Base-by-base conservation (phyloP, 2,329 filamentous ascomycete genomes). In the Rugonectria rugulosa region DNA sequence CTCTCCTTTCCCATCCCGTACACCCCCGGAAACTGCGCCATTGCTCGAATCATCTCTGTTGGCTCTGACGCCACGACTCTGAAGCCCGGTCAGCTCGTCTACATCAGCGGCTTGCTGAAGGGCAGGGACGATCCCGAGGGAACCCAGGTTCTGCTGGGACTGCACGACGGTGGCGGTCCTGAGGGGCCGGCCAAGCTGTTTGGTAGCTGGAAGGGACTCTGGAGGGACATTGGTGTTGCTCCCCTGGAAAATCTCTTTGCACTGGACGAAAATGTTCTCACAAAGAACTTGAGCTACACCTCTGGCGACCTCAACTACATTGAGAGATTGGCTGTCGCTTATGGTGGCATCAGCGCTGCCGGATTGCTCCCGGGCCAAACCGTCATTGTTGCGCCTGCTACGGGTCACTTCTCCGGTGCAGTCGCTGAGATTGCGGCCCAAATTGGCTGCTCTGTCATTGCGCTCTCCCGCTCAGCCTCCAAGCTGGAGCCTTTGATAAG, bases 391-490 rank as follows among this genome's bases (percentile, higher is more conserved):
- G 61, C 60, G 0, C 58, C 61, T 2, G 61, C 61, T 0, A 64
- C 61, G 1, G 62, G 63, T 0, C 58, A 65, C 6, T 65, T 60
- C 12, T 65, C 62, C 0, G 61, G 63, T 0, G 58, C 60, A 0
- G 56, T 62, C 0, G 56, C 53, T 1, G 62, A 65, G 9, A 0
- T 62, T 1, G 60, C 53, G 2, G 60, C 56, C 1, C 60, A 63
- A 12, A 54, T 65, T 3, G 63, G 62, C 2, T 63, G 58, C 3
- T 43, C 40, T 4, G 63, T 65, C 0, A 62, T 65, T 21, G 63
- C 63, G 1, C 42, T 64, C 15, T 60, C 60, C 0, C 51, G 62
- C 2, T 56, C 53, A 1, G 41, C 42, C 0, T 37, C 45, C 1
- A 64, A 56, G n/a, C 15, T 65, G 1, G 29, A 43, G 1, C 56